These are phyloP conservation scores for Leccinum pachyderme DNA, from an alignment of 1,284 basidiomycete genomes.

Conservation along the genomic window DNA sequence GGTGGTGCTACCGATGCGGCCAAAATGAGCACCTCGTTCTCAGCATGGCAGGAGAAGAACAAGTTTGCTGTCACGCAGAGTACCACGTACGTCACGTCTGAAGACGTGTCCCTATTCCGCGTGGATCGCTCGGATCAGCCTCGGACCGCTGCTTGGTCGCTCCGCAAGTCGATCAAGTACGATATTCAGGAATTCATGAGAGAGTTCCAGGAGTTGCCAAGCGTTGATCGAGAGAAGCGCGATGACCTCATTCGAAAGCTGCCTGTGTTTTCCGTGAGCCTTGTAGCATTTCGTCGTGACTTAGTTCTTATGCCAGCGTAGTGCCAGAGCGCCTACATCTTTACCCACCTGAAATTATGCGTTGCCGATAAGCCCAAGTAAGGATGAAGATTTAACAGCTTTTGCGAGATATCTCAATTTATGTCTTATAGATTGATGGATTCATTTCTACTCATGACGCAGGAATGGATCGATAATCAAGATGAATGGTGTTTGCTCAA, in stretches of 20 bases:
- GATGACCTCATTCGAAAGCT: conserved; percentile 17
- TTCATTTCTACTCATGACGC: conserved; percentile 15
- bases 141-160: conserved; percentile 14
- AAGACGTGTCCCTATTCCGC: conserved; percentile 24
- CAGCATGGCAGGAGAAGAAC: conserved; percentile 18
- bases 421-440: conserved; percentile 17
- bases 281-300: not conserved
- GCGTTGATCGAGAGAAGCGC: conserved; percentile 18
- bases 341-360: conserved; percentile 29
- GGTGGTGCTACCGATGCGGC: not conserved
- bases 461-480: conserved; percentile 18
- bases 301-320: conserved; percentile 7
- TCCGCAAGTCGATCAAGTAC: conserved; percentile 24
- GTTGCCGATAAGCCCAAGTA: conserved; percentile 17
- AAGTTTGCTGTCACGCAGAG: conserved; percentile 10
- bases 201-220: conserved; percentile 11
- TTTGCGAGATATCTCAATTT: not conserved
- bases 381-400: not conserved
- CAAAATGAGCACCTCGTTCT: conserved; percentile 17
- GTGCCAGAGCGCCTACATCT: conserved; percentile 26
- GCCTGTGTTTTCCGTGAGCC: conserved; percentile 28
- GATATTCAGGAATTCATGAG: conserved; percentile 23
- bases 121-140: conserved; percentile 28
- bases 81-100: conserved; percentile 15
- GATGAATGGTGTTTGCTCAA: conserved; percentile 30